Evolutionary conservation across 768 basidiomycete species (phyloP), one percentile per base, ranked within the genome.

Genomic region (Suillus sp.): DNA sequence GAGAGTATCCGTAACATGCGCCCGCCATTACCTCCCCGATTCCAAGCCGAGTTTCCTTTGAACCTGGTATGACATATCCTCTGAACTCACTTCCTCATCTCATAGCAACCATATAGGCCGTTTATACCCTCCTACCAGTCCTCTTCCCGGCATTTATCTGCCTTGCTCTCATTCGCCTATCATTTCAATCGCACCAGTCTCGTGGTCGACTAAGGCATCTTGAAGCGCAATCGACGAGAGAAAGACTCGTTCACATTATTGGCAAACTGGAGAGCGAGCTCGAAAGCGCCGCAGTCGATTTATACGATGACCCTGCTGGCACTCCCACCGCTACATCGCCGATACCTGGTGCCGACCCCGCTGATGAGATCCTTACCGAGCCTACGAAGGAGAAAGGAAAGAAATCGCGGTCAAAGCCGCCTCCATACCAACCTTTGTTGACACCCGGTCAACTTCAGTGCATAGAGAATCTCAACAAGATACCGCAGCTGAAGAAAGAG

Each of bases 401-500:
- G 55, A 64, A 62, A 67, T 38, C 54, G 32, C 30, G 61, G 55
- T 27, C 54, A 38, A 59, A 64, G 14, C 60, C 43, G 37, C 58
- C 69, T 2, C 64, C 67, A 16, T 76, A 72, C 43, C 81, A 82
- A 62, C 83, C 82, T 27, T 73, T 83, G 34, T 76, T 93, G 30
- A 83, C 83, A 20, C 78, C 83, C 2, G 70, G 80, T 13, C 92
- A 95, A 70, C 80, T 74, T 18, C 78, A 76, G 62, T 86, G 90
- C 38, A 84, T 84, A 6, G 75, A 74, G 7, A 82, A 79, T 72
- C 78, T 95, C 43, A 93, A 93, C 73, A 78, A 77, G 48, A 81
- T 94, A 13, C 90, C 91, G 0, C 75, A 79, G 35, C 70, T 94
- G 54, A 81, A 86, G 78, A 94, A 93, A 75, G 83, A 90, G 67